Percentiles rank a stretch among this genome's conserved stretches.
These are phyloP conservation scores for Phytophthora megakarya DNA, from an alignment of 352 stramenopile genomes.

Conservation along the genomic window DNA sequence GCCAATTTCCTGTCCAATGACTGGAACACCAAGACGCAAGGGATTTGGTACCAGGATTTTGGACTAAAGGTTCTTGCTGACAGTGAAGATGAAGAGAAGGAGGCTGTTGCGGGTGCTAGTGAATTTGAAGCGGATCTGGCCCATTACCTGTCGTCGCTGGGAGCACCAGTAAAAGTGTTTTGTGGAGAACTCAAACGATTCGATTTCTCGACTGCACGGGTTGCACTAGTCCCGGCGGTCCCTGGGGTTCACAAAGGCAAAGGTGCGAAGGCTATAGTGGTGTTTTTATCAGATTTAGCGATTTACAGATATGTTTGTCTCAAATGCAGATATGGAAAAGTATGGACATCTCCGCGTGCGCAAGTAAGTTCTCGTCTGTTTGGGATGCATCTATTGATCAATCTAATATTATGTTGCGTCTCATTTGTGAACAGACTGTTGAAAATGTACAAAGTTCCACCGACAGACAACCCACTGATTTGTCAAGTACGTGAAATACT, in stretches of 20 bases:
- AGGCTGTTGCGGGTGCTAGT: not conserved
- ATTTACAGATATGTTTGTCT: constrained; percentile 4
- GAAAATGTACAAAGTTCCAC: constrained; percentile 47
- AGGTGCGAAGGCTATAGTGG: constrained; percentile 37
- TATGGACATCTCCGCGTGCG: constrained; percentile 80
- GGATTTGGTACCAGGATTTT: constrained; percentile 86
- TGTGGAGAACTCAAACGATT: constrained; percentile 59
- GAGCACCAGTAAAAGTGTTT: constrained; percentile 47
- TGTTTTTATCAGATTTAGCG: not conserved
- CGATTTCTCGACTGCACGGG: constrained; percentile 63
- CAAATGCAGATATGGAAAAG: constrained; percentile 76
- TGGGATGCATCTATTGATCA: not conserved
- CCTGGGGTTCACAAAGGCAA: constrained; percentile 71
- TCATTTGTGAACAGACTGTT: constrained; percentile 56
- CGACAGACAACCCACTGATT: constrained; percentile 68
- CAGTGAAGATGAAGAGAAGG: constrained; percentile 32
- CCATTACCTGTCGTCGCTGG: constrained; percentile 63
- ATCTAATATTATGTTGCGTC: not conserved
- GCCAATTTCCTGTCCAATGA: constrained; percentile 84
- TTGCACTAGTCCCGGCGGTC: constrained; percentile 70
- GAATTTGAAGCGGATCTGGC: constrained; percentile 75
- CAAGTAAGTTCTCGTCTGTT: constrained; percentile 37
- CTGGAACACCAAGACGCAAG: constrained; percentile 87
- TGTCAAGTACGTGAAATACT: constrained; percentile 49
- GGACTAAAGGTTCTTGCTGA: constrained; percentile 55